Evolutionary conservation across 169 alveolate species (phyloP).

Genomic region (Plasmodium gaboni): DNA sequence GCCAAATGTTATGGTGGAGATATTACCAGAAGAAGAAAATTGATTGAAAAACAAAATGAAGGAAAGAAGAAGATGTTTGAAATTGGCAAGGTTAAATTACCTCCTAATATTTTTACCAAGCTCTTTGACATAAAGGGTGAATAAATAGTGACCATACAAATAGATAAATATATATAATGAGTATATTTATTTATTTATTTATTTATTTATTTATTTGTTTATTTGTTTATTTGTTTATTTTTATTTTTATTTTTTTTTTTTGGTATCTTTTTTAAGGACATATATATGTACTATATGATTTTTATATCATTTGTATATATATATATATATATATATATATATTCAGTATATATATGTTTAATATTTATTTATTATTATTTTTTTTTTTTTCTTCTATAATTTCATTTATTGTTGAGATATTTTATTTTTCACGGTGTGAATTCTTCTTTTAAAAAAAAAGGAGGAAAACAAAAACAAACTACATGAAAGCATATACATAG

Average conservation of each 20-base stretch:
- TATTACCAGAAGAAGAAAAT: slow-evolving; percentile 92
- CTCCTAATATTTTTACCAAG: slow-evolving; percentile 64
- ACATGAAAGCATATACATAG: slow-evolving; percentile 75
- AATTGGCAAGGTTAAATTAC: slow-evolving; percentile 83
- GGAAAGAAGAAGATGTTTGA: slow-evolving; percentile 88
- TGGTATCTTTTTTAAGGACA: no score
- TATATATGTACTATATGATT: no score
- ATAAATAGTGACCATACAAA: background rate
- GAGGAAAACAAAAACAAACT: slow-evolving; percentile 68
- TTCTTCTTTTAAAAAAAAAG: slow-evolving; percentile 74
- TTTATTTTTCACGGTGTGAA: slow-evolving; percentile 21
- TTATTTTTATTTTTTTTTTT: no score
- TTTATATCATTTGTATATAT: background rate
- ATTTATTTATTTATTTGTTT: no score
- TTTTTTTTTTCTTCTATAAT: background rate
- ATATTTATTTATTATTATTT: background rate
- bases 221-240: no score
- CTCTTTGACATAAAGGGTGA: slow-evolving; percentile 30
- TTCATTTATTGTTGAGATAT: slow-evolving; percentile 28
- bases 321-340: background rate
- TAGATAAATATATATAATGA: background rate
- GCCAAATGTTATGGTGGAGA: slow-evolving; percentile 97
- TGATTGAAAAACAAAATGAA: slow-evolving; percentile 92
- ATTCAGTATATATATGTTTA: background rate
- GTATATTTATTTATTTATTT: background rate